phyloP scores from a whole-genome alignment of 352 stramenopile species.

The Sclerospora graminicola region DNA sequence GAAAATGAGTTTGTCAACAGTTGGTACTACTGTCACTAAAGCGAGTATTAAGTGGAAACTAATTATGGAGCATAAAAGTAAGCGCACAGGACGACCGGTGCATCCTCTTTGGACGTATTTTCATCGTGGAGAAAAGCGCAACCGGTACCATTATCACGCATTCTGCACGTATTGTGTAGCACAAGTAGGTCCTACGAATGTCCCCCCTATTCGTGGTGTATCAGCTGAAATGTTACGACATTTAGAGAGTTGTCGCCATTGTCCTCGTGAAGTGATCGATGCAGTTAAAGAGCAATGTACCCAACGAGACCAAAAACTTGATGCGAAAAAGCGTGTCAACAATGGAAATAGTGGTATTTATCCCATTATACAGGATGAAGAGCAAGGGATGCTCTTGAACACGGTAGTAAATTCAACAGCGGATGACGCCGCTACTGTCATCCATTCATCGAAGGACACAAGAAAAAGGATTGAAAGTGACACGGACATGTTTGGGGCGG shows the following conservation, averaged over 20 bases:
- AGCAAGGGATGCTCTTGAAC: slow-evolving; percentile 20
- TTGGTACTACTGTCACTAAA: background rate
- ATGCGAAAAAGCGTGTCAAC: slow-evolving; percentile 16
- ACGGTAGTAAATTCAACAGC: background rate
- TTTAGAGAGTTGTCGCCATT: slow-evolving; percentile 60
- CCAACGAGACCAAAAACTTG: slow-evolving; percentile 25
- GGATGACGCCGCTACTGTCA: slow-evolving; percentile 4
- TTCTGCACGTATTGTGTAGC: slow-evolving; percentile 75
- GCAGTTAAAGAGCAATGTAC: slow-evolving; percentile 48
- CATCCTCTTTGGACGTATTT: slow-evolving; percentile 78
- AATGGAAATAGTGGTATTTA: background rate
- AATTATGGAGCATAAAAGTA: slow-evolving; percentile 8
- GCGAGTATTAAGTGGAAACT: background rate
- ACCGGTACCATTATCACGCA: slow-evolving; percentile 78
- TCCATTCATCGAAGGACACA: background rate
- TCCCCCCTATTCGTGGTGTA: slow-evolving; percentile 62
- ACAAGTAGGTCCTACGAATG: slow-evolving; percentile 37
- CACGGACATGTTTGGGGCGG: slow-evolving; percentile 1
- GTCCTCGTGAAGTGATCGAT: slow-evolving; percentile 50
- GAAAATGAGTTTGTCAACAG: background rate
- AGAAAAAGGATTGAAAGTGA: slow-evolving; percentile 15
- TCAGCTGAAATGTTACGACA: slow-evolving; percentile 77
- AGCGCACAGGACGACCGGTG: slow-evolving; percentile 59
- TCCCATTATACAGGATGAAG: slow-evolving; percentile 1
- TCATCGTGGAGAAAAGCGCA: slow-evolving; percentile 77